Evolutionary conservation across 257 asterid species (phyloP), one percentile per base, ranked within the genome.

Genomic region (Oldenlandia corymbosa): DNA sequence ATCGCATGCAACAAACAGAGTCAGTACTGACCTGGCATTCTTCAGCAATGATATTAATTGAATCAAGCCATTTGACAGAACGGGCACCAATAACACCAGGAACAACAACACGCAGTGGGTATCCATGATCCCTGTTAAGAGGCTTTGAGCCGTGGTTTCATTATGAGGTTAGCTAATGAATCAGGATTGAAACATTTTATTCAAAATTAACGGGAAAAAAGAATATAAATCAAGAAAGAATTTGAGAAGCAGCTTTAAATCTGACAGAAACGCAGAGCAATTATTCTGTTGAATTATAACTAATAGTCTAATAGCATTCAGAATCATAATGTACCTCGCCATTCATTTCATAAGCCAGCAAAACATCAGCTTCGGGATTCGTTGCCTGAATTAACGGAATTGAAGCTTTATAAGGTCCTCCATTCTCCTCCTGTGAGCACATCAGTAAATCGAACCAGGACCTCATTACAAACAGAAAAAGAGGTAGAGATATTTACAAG

Each of bases 31-130:
- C 97, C 96, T 93, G 97, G 69, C 96, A 89, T 81, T 89, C 99
- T 64, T 85, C 82, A 36, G 84, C 90, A 70, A 79, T 70, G 69
- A 93, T 80, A 76, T 82, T 87, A 74, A 93, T 90, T 68, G 85
- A 85, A 64, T 93, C 96, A 21, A 93, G 90, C 99, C 99, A 93
- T 73, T 93, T 93, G 65, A 92, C 97, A 47, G 99, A 93, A 48
- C 99, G 96, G 66, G 97, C 99, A 76, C 99, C 99, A 57, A 93
- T 90, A 67, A 92, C 96, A 74, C 99, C 99, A 48, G 99, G 97
- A 67, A 92, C 99, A 74, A 92, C 80, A 72, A 87, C 97, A 34
- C 99, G 97, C 80, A 93, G 65, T 0, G 99, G 99, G 77, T 82
- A 93, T 61, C 97, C 99, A 68, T 93, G 99, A 82, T 93, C 99